Evolutionary conservation across 2,329 filamentous ascomycete species (phyloP), one percentile per base, ranked within the genome.

Genomic region (Aureobasidium pullulans): DNA sequence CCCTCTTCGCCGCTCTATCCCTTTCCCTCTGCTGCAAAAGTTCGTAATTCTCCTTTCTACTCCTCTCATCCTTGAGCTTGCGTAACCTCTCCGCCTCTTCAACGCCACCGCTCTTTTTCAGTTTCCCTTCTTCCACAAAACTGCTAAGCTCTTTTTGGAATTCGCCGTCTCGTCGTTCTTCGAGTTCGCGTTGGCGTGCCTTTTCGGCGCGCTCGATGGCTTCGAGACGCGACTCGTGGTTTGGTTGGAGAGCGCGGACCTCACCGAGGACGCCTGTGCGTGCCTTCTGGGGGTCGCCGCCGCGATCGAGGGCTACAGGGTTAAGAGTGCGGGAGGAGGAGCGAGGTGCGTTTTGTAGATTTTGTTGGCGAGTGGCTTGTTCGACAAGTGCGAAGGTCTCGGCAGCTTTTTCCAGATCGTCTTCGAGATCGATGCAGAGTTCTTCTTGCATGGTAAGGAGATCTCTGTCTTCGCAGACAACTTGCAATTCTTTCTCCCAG

Each of bases 161-260:
- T 32, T 90, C 89, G 37, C 87, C 89, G 29, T 82, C 82, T 16
- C 79, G 80, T 2, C 94, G 83, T 63, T 79, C 86, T 70, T 90
- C 88, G 1, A 99, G 81, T 70, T 99, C 94, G 70, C 90, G 91
- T 73, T 94, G 89, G 23, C 94, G 82, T 7, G 91, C 81, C 76
- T 92, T 94, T 75, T 97, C 94, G 0, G 94, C 94, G n/a, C 94
- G 85, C 72, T 97, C 92, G 65, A 99, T 99, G 37, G 94, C 94
- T 74, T 97, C 94, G 0, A 99, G 79, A 37, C 94, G 83, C 66
- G 89, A 85, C 72, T 96, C 91, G 72, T 99, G 94, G 69, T 99
- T 97, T 1, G 93, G 92, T 70, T 94, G 89, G 47, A 99, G 77
- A 3, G 94, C 94, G 44, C 94, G 85, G 46, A 99, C 93, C 76